Percentiles rank a stretch among this genome's conserved stretches.
Evolutionary conservation across 192 early-diverging fungal species (phyloP).

Genomic region (Pecoramyces ruminantium): DNA sequence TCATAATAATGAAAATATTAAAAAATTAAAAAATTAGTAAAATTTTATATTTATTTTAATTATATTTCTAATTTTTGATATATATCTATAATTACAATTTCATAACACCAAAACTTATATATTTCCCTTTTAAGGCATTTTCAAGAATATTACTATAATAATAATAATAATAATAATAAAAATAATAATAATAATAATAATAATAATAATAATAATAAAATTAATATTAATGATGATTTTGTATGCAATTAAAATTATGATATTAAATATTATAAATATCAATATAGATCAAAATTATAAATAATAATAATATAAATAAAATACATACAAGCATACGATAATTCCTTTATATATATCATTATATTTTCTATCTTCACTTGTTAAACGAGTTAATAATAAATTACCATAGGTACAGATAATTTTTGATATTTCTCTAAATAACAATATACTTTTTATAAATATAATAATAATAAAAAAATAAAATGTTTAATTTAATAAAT

Average conservation of each 20-base stretch:
- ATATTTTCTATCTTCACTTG: not conserved
- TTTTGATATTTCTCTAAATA: slow-evolving; percentile 74
- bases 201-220: too few species aligned
- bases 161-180: not conserved
- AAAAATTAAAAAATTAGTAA: too few species aligned
- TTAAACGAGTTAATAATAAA: not conserved
- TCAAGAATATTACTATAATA: slow-evolving; percentile 28
- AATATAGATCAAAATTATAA: too few species aligned
- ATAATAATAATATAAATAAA: not conserved
- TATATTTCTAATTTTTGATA: not conserved
- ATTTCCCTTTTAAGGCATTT: slow-evolving; percentile 53
- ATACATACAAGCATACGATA: slow-evolving; percentile 41
- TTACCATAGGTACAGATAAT: slow-evolving; percentile 38
- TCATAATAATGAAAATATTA: not conserved
- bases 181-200: too few species aligned
- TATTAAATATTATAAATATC: too few species aligned
- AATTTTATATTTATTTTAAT: too few species aligned
- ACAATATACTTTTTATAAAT: slow-evolving; percentile 35
- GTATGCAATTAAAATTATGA: too few species aligned
- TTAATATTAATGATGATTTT: too few species aligned
- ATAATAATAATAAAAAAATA: too few species aligned
- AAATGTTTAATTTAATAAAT: too few species aligned
- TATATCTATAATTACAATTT: slow-evolving; percentile 35
- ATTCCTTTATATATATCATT: slow-evolving; percentile 26
- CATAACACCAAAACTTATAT: slow-evolving; percentile 86